Percentiles rank a stretch among this genome's conserved stretches.
These are phyloP conservation scores for Aspergillus brunneoviolaceus DNA, from an alignment of 2,329 filamentous ascomycete species.

Conservation along the genomic window DNA sequence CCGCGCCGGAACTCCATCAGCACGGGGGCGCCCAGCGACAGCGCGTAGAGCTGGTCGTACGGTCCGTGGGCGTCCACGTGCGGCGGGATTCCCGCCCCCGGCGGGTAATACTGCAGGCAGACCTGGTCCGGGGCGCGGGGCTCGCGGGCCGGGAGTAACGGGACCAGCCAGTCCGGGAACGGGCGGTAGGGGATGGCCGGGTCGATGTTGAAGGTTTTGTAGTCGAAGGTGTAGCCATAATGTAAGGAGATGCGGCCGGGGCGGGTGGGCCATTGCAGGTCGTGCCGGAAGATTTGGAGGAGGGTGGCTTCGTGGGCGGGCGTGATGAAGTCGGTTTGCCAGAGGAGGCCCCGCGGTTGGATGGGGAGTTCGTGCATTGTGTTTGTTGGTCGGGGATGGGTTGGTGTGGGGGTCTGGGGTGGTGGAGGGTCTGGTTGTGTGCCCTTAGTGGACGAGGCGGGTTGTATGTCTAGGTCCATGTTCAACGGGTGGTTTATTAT, in stretches of 20 bases:
- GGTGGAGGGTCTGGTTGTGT: not conserved
- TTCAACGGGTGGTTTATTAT: not conserved
- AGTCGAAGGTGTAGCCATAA: constrained; percentile 59
- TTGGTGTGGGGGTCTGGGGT: not conserved
- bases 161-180: constrained; percentile 54
- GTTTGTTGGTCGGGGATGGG: not conserved
- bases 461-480: not conserved
- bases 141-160: constrained; percentile 50
- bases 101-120: constrained; percentile 61
- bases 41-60: constrained; percentile 40
- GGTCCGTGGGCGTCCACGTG: constrained; percentile 60
- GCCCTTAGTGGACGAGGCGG: not conserved
- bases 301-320: constrained; percentile 48
- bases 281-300: constrained; percentile 45
- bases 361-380: constrained; percentile 24
- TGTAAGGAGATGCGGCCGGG: constrained; percentile 53
- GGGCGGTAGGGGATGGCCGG: constrained; percentile 50
- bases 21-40: constrained; percentile 33
- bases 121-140: constrained; percentile 55
- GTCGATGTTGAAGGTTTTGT: constrained; percentile 59
- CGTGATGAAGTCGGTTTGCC: constrained; percentile 51
- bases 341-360: constrained; percentile 31
- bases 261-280: constrained; percentile 51
- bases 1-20: constrained; percentile 34
- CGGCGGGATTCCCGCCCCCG: constrained; percentile 60